phyloP scores from a whole-genome alignment of 805 yeast genomes.

The Ogataea allantospora region DNA sequence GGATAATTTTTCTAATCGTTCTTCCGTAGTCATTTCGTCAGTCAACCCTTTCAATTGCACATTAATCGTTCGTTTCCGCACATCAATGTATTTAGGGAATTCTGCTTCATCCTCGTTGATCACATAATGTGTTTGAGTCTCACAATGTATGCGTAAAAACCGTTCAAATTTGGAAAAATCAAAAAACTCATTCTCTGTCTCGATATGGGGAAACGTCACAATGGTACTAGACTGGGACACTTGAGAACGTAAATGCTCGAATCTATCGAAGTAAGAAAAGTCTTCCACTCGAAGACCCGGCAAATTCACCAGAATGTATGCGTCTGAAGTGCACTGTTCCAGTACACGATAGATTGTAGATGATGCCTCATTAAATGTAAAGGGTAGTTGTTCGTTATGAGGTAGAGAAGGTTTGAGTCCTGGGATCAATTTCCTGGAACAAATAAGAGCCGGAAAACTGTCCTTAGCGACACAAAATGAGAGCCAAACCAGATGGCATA shows the following conservation, averaged over 20 bases:
- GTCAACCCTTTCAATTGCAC: slow-evolving; percentile 57
- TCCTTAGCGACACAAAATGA: slow-evolving; percentile 3
- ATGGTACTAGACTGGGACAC: slow-evolving; percentile 58
- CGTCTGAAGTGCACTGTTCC: slow-evolving; percentile 50
- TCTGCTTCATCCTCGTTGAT: slow-evolving; percentile 41
- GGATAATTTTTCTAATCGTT: slow-evolving; percentile 22
- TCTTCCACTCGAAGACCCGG: slow-evolving; percentile 53
- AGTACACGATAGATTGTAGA: slow-evolving; percentile 21
- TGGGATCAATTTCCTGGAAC: slow-evolving; percentile 30
- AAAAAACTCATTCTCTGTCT: slow-evolving; percentile 29
- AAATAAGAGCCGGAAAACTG: slow-evolving; percentile 29
- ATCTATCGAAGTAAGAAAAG: slow-evolving; percentile 39
- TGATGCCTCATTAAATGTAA: slow-evolving; percentile 25
- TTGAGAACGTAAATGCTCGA: slow-evolving; percentile 51
- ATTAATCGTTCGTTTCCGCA: slow-evolving; percentile 58
- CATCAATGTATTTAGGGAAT: slow-evolving; percentile 59
- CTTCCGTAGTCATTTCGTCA: slow-evolving; percentile 40
- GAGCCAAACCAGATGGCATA: slow-evolving; percentile 1
- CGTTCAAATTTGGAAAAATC: slow-evolving; percentile 45
- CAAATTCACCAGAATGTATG: slow-evolving; percentile 53
- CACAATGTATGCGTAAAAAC: slow-evolving; percentile 48
- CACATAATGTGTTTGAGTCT: slow-evolving; percentile 44
- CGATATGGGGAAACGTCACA: slow-evolving; percentile 54
- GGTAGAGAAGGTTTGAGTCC: slow-evolving; percentile 29
- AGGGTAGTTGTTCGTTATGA: slow-evolving; percentile 33